Evolutionary conservation across 768 basidiomycete genomes (phyloP), one percentile per base, ranked within the genome.

Genomic region (Boletus vinaceobasis): DNA sequence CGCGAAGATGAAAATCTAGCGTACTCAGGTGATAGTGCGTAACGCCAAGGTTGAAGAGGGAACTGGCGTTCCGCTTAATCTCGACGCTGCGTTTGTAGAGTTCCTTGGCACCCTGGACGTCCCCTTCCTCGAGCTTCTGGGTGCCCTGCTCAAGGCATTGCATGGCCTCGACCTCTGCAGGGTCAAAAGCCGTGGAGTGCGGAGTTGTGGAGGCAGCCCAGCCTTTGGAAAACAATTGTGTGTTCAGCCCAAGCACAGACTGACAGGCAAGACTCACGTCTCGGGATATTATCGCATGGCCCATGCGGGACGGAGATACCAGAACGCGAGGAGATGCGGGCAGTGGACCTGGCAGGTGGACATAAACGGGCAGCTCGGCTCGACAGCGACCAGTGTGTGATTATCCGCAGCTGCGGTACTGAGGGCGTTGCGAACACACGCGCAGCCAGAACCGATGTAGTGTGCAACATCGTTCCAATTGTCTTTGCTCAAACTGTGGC

Each of bases 21-120:
- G 54, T 67, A 93, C 90, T 92, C 45, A 93, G 80, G 70, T 93
- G 91, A 69, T 93, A 93, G 65, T 90, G 86, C 5, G 92, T 91
- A 31, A 93, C 92, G 40, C 92, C 91, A 14, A 93, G 79, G 67
- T 93, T 93, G 73, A 93, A 93, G 37, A 93, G 78, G 13, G 88
- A 85, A 68, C 87, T 89, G 10, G 90, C 87, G 51, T 79, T 88
- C 55, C 84, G 81, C 67, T 87, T 86, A 53, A 93, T 89, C 64
- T 91, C 85, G 29, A 85, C 81, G 63, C 90, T 91, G 60, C 90
- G 83, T 69, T 80, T 76, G 72, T 93, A 93, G 37, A 89, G 77
- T 44, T 75, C 75, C 69, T 88, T 92, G 48, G 91, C 91, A 48
- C 78, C 82, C 61, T 88, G 77, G 4, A 93, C 83, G 58, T 93